Evolutionary conservation across 768 basidiomycete species (phyloP).

Genomic region (Amanita exitialis): DNA sequence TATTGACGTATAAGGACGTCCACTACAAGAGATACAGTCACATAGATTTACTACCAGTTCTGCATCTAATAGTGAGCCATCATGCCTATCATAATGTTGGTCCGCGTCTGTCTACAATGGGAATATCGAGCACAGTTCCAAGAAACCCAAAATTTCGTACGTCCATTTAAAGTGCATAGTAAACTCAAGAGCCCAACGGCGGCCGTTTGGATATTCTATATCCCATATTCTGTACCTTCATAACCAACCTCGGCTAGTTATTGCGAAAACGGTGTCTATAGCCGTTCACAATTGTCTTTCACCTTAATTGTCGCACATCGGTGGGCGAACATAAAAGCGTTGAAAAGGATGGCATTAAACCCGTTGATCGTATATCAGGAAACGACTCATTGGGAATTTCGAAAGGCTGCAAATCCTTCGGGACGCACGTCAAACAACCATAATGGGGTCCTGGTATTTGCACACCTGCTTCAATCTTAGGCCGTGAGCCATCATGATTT

Average conservation of each 20-base stretch:
- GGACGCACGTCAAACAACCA: conserved; percentile 16
- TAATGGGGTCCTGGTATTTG: conserved; percentile 20
- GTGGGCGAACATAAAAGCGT: neutral
- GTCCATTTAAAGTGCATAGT: too few relatives aligned
- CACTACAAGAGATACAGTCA: too few relatives aligned
- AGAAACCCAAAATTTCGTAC: too few relatives aligned
- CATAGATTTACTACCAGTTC: too few relatives aligned
- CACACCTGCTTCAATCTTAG: conserved; percentile 13
- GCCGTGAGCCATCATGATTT: too few relatives aligned
- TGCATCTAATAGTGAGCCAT: too few relatives aligned
- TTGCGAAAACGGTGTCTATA: neutral
- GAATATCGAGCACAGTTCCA: too few relatives aligned
- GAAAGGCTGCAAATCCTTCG: conserved; percentile 12
- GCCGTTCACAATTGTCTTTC: neutral
- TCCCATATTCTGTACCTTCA: neutral
- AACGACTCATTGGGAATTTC: neutral
- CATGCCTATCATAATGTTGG: too few relatives aligned
- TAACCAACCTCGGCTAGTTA: neutral
- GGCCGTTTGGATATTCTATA: neutral
- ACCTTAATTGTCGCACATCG: neutral
- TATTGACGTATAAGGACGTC: too few relatives aligned
- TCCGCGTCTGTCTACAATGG: too few relatives aligned
- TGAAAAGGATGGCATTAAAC: neutral
- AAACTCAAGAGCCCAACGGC: too few relatives aligned
- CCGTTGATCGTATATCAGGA: neutral